Evolutionary conservation across 805 yeast species (phyloP).

Genomic region (Maudiozyma turicensis): DNA sequence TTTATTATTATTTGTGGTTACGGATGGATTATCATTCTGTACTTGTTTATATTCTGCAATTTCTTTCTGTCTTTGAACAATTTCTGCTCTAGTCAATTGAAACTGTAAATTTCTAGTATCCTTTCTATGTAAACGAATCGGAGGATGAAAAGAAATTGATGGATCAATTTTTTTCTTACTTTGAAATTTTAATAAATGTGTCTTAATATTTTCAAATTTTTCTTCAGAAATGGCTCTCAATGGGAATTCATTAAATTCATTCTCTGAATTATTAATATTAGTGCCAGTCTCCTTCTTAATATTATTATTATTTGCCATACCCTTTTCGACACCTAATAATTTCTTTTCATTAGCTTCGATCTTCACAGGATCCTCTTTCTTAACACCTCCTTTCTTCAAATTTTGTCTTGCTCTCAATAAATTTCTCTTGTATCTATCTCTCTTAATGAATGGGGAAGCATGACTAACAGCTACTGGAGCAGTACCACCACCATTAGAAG

Average conservation of each 20-base stretch:
- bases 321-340: slow-evolving; percentile 14
- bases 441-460: slow-evolving; percentile 30
- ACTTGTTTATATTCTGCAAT: slow-evolving; percentile 30
- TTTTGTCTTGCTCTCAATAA: slow-evolving; percentile 23
- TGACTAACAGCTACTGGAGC: slow-evolving; percentile 7
- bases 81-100: slow-evolving; percentile 68
- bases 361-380: slow-evolving; percentile 28
- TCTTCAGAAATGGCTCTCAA: slow-evolving; percentile 64
- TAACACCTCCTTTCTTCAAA: slow-evolving; percentile 9
- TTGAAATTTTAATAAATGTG: slow-evolving; percentile 76
- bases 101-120: slow-evolving; percentile 89
- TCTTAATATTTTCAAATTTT: slow-evolving; percentile 63
- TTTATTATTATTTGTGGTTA: not conserved
- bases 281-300: slow-evolving; percentile 4
- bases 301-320: slow-evolving; percentile 1
- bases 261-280: slow-evolving; percentile 1
- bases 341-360: slow-evolving; percentile 19
- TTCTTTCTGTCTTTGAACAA: slow-evolving; percentile 52
- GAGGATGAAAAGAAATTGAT: slow-evolving; percentile 57
- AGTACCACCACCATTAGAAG: slow-evolving; percentile 5
- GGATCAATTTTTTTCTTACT: slow-evolving; percentile 66
- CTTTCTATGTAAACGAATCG: slow-evolving; percentile 82
- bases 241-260: slow-evolving; percentile 31
- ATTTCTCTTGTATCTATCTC: slow-evolving; percentile 29
- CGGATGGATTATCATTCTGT: slow-evolving; percentile 30